These are phyloP conservation scores for Ceratobasidium sp. DNA, from an alignment of 1,284 basidiomycete species.

Conservation along the genomic window DNA sequence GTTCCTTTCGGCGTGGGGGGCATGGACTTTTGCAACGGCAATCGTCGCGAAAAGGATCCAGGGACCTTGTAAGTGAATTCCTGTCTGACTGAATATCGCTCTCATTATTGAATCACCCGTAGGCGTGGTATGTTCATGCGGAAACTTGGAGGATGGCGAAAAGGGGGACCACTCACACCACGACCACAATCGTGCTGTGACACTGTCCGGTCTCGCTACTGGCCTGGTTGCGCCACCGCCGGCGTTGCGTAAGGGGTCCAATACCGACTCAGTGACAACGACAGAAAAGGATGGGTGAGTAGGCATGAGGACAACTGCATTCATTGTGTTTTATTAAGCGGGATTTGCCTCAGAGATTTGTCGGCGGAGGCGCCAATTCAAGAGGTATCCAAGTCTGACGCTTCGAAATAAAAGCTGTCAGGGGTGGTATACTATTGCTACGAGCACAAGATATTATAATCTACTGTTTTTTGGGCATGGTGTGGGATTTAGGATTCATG, in stretches of 20 bases:
- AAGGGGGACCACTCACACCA: not conserved
- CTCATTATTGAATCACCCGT: not conserved
- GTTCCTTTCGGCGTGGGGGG: constrained; percentile 26
- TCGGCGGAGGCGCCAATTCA: too few relatives aligned
- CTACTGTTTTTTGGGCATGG: too few relatives aligned
- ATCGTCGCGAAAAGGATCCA: constrained; percentile 6
- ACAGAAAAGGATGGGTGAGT: too few relatives aligned
- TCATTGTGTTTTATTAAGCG: too few relatives aligned
- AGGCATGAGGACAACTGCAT: too few relatives aligned
- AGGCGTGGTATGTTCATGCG: constrained; percentile 26
- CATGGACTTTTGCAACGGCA: constrained; percentile 15
- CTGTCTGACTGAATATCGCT: not conserved
- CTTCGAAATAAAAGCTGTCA: too few relatives aligned
- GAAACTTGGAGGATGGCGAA: not conserved
- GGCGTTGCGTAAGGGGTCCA: not conserved
- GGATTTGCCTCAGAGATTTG: too few relatives aligned
- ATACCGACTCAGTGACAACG: too few relatives aligned
- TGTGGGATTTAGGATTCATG: too few relatives aligned
- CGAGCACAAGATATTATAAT: too few relatives aligned
- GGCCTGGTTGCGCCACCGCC: not conserved
- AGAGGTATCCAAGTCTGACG: too few relatives aligned
- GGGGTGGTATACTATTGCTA: too few relatives aligned
- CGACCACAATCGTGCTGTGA: not conserved
- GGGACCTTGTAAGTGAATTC: constrained; percentile 19
- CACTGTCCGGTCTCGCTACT: constrained; percentile 3